Base-by-base conservation (phyloP, 768 basidiomycete genomes). In the Stropharia rugosoannulata region DNA sequence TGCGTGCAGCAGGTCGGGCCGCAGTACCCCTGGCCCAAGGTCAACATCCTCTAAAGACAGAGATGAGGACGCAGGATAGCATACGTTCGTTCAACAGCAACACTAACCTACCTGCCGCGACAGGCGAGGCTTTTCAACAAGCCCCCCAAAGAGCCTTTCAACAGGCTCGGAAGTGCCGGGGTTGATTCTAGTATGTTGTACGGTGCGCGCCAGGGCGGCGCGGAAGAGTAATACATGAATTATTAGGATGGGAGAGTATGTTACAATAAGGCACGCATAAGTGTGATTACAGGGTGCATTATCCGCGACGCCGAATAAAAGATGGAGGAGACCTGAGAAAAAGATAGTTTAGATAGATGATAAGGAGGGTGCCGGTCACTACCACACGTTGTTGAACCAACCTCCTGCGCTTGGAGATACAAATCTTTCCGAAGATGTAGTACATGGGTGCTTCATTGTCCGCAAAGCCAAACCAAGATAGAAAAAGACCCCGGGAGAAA, bases 1-100 rank as follows among this genome's bases (percentile, higher is more conserved):
- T 90, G 87, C 75, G 87, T 98, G 49, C 83, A 87, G 65, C 81
- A 87, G 78, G 75, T 80, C 58, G 80, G 80, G 39, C 78, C 80
- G 2, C 78, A 80, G 61, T 82, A 74, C 72, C 71, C 78, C 63
- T 80, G 78, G 78, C 79, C 79, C 53, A 82, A 80, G 66, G 71
- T 79, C 51, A 59, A 72, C 41, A 63, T 80, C 50, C 66, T 81
- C 55, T 75, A 66, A 57, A 16, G 27, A 16, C 36, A 48, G 11
- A 0, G n/a, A 45, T 8, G 49, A 32, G 29, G 29, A 32, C 29
- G 29, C 29, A 32, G 29, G 29, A 32, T 36, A 43, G 42, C 15
- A 36, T 22, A 37, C 18, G 22, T 29, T 29, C 51, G 44, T 52
- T 52, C 51, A 44, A 52, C 51, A 44, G 19, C 41, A 27, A 35